Evolutionary conservation across 441 rosid species (phyloP).

Genomic region (Pelargonium cotyledonis): DNA sequence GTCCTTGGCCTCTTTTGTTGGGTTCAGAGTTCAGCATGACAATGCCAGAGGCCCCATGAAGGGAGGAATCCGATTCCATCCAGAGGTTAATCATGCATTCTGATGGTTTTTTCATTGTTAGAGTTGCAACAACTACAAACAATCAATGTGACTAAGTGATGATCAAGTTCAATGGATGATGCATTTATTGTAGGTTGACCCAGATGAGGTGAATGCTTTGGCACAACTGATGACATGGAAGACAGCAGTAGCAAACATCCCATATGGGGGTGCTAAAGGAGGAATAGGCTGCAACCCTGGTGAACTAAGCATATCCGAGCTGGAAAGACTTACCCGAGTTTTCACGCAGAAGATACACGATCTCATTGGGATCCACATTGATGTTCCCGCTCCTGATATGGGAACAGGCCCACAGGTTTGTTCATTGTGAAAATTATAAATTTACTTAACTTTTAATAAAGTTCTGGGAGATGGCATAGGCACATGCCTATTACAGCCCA

Average conservation of each 20-base stretch:
- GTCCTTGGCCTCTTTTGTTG: conserved; percentile 21
- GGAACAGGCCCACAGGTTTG: conserved; percentile 27
- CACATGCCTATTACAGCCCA: too few relatives aligned
- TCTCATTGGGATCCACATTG: conserved; percentile 80
- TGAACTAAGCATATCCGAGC: conserved; percentile 61
- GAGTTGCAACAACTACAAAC: background rate
- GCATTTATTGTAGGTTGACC: conserved; percentile 59
- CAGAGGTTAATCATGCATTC: conserved; percentile 20
- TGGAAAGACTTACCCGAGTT: conserved; percentile 93
- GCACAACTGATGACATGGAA: conserved; percentile 99
- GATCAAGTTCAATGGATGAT: background rate
- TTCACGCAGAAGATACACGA: conserved; percentile 99
- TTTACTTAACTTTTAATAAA: too few relatives aligned
- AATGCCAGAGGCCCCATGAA: conserved; percentile 33
- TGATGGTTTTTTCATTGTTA: background rate
- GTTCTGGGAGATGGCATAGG: too few relatives aligned
- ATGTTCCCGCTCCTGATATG: conserved; percentile 99
- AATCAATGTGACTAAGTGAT: background rate
- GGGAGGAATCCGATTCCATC: conserved; percentile 30
- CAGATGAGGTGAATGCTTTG: conserved; percentile 93
- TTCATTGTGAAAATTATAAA: too few relatives aligned
- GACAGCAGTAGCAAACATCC: conserved; percentile 91
- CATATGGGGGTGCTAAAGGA: conserved; percentile 98
- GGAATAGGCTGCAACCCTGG: conserved; percentile 88
- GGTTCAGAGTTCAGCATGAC: conserved; percentile 29